Evolutionary conservation across 345 rosid genomes (phyloP).

Genomic region (Sonneratia caseolaris): DNA sequence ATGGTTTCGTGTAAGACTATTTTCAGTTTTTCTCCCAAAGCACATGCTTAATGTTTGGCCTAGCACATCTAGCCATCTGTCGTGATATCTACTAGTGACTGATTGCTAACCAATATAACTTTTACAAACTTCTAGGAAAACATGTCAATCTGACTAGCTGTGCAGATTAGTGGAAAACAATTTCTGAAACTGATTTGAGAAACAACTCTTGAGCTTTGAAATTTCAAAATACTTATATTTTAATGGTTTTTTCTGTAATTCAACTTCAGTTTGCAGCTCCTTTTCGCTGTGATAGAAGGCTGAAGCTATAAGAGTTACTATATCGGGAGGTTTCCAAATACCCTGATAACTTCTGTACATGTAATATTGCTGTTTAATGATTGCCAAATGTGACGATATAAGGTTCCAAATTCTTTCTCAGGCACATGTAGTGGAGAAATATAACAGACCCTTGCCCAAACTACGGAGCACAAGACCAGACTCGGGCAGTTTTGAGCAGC

Average conservation of each 20-base stretch:
- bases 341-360: not conserved
- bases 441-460: constrained; percentile 72
- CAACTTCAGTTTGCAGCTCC: not conserved
- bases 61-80: not conserved
- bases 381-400: not conserved
- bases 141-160: not conserved
- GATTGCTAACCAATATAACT: not conserved
- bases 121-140: not conserved
- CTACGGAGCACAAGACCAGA: constrained; percentile 56
- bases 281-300: not conserved
- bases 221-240: not conserved
- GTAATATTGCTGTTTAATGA: not conserved
- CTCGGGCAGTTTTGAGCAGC: constrained; percentile 54
- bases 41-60: not conserved
- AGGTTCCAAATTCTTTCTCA: constrained; percentile 15
- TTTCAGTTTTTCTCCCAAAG: not conserved
- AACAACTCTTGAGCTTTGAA: not conserved
- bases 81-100: not conserved
- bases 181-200: not conserved
- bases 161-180: not conserved
- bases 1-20: not conserved
- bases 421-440: constrained; percentile 63
- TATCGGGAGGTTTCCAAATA: not conserved
- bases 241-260: not conserved
- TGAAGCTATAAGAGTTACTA: not conserved